Evolutionary conservation across 1,284 basidiomycete species (phyloP).

Genomic region (Trichosporon ovoides): DNA sequence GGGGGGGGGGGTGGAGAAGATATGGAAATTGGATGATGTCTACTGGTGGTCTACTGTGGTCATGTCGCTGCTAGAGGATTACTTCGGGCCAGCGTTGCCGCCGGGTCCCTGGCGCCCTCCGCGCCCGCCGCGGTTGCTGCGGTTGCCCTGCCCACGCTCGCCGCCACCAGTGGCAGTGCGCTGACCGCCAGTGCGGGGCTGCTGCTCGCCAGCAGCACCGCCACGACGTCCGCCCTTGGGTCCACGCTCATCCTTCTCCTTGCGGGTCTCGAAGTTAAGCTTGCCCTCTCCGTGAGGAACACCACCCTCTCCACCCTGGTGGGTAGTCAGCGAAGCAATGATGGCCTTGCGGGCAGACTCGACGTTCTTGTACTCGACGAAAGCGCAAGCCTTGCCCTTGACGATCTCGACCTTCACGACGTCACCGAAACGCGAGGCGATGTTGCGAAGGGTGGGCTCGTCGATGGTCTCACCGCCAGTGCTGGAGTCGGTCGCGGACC

Average conservation of each 20-base stretch:
- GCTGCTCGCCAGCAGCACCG: constrained; percentile 8
- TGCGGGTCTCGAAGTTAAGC: constrained; percentile 79
- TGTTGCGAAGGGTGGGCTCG: constrained; percentile 57
- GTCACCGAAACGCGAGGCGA: constrained; percentile 72
- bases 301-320: constrained; percentile 80
- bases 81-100: constrained; percentile 2
- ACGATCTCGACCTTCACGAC: constrained; percentile 87
- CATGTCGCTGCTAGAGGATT: neutral
- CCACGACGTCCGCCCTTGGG: constrained; percentile 22
- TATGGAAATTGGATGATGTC: constrained; percentile 1
- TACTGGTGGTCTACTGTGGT: constrained; percentile 3
- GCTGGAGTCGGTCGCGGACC: constrained; percentile 50
- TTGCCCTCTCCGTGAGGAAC: constrained; percentile 60
- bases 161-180: constrained; percentile 12
- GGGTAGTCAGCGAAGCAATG: constrained; percentile 59
- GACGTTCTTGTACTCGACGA: constrained; percentile 77
- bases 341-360: constrained; percentile 84
- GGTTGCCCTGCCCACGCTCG: constrained; percentile 9
- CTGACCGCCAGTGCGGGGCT: constrained; percentile 11
- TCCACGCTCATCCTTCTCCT: constrained; percentile 70
- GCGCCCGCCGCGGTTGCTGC: constrained; percentile 7
- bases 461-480: constrained; percentile 71
- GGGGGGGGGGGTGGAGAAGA: neutral
- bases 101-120: constrained; percentile 8
- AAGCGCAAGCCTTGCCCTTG: constrained; percentile 82